Conservation (phyloP, 2,329 filamentous ascomycete genomes). For the Cladosporium sp. region DNA sequence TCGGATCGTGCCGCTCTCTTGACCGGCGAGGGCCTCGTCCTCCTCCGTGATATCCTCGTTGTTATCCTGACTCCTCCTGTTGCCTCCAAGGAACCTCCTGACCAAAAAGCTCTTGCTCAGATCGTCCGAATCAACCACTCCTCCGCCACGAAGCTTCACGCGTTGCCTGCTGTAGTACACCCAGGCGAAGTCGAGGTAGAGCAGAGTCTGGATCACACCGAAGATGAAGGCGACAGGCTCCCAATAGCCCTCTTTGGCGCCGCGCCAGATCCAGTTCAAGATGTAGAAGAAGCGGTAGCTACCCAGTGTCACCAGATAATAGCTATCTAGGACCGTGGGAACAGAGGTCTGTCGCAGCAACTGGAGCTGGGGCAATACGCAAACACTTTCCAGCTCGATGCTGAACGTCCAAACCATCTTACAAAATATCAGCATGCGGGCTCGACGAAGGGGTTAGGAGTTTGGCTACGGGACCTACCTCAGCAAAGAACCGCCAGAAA, state of each 20-base stretch:
- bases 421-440: not conserved
- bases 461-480: conserved; percentile 32
- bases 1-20: conserved; percentile 37
- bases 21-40: conserved; percentile 52
- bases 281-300: conserved; percentile 88
- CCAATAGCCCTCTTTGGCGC: conserved; percentile 39
- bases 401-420: conserved; percentile 87
- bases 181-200: conserved; percentile 95
- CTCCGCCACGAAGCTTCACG: conserved; percentile 87
- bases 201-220: conserved; percentile 82
- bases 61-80: conserved; percentile 45
- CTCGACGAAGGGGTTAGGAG: not conserved
- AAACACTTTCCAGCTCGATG: conserved; percentile 87
- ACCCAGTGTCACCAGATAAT: conserved; percentile 85
- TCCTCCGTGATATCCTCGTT: conserved; percentile 63
- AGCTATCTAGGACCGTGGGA: conserved; percentile 95
- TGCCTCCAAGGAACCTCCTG: conserved; percentile 69
- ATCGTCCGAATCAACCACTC: conserved; percentile 88
- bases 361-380: conserved; percentile 86
- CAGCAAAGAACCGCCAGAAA: conserved; percentile 28
- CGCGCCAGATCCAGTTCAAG: conserved; percentile 82
- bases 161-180: conserved; percentile 92
- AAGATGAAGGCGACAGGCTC: conserved; percentile 80
- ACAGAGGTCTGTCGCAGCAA: conserved; percentile 93
- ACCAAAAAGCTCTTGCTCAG: conserved; percentile 83